Conservation (phyloP, 306 rosid species). For the Biancaea sappan region DNA sequence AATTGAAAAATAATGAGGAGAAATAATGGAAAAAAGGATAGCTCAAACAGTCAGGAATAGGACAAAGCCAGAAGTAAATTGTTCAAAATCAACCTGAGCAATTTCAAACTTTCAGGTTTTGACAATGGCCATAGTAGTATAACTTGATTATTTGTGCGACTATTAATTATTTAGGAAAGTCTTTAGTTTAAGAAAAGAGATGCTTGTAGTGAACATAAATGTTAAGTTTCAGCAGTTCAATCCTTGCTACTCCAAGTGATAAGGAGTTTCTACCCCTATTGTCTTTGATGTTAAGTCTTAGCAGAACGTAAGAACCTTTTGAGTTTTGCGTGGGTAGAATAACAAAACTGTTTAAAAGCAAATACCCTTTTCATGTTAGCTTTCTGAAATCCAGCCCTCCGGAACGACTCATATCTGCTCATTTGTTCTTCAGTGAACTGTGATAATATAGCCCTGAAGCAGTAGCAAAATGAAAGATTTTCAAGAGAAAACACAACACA, state of each 20-base stretch:
- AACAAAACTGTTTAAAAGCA: neutral
- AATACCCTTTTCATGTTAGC: conserved; percentile 89
- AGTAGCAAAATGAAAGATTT: neutral
- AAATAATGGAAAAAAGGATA: neutral
- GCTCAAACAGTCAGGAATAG: conserved; percentile 14
- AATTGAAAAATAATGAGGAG: neutral
- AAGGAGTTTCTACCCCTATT: no score
- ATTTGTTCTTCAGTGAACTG: conserved; percentile 90
- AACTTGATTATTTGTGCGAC: neutral
- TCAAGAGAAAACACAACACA: neutral
- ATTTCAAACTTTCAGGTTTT: neutral
- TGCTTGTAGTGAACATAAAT: neutral
- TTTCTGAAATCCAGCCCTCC: conserved; percentile 94
- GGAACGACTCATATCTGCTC: conserved; percentile 92
- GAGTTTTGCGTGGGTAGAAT: neutral
- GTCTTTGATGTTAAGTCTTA: neutral
- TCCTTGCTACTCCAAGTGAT: neutral
- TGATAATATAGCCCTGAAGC: conserved; percentile 70
- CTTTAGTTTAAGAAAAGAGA: neutral
- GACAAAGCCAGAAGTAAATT: conserved; percentile 2
- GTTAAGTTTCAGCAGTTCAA: no score
- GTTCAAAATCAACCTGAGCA: neutral
- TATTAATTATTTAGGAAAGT: neutral
- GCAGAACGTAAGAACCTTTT: neutral
- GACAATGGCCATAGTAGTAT: neutral